Evolutionary conservation across 169 alveolate genomes (phyloP).

Genomic region (Eimeria acervulina): DNA sequence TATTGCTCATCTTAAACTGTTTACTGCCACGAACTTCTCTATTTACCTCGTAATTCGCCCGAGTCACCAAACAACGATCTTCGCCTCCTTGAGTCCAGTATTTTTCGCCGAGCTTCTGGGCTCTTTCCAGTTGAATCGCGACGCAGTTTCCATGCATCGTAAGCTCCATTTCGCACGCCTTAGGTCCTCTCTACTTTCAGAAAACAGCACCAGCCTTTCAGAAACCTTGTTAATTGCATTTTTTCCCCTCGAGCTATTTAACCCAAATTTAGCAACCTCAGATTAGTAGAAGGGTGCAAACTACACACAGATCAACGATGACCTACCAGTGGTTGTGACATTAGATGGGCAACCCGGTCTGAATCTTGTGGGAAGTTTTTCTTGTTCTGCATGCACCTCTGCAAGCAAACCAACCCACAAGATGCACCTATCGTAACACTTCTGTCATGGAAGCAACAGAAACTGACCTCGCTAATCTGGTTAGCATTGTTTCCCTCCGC

Average conservation of each 20-base stretch:
- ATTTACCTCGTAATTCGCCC: constrained; percentile 81
- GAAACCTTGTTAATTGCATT: too few relatives aligned
- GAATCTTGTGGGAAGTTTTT: constrained; percentile 14
- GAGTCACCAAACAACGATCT: constrained; percentile 74
- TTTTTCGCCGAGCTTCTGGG: constrained; percentile 82
- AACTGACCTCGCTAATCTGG: background rate
- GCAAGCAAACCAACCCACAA: background rate
- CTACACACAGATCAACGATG: background rate
- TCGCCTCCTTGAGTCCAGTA: constrained; percentile 85
- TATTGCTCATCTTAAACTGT: too few relatives aligned
- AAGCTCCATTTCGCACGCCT: constrained; percentile 83
- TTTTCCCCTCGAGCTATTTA: background rate
- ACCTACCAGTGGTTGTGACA: constrained; percentile 34
- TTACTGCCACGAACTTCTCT: too few relatives aligned
- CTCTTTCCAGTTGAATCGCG: constrained; percentile 78
- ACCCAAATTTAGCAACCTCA: background rate
- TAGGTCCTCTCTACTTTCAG: constrained; percentile 66
- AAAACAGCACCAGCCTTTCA: background rate
- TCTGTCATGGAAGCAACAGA: too few relatives aligned
- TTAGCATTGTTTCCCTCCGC: background rate
- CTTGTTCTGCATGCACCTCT: constrained; percentile 49
- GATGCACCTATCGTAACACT: too few relatives aligned
- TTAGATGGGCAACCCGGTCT: constrained; percentile 42
- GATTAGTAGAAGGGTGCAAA: background rate
- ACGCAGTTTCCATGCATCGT: constrained; percentile 84